Evolutionary conservation across 495 filamentous ascomycete genomes (phyloP), one percentile per base, ranked within the genome.

Genomic region (Xylaria palmicola): DNA sequence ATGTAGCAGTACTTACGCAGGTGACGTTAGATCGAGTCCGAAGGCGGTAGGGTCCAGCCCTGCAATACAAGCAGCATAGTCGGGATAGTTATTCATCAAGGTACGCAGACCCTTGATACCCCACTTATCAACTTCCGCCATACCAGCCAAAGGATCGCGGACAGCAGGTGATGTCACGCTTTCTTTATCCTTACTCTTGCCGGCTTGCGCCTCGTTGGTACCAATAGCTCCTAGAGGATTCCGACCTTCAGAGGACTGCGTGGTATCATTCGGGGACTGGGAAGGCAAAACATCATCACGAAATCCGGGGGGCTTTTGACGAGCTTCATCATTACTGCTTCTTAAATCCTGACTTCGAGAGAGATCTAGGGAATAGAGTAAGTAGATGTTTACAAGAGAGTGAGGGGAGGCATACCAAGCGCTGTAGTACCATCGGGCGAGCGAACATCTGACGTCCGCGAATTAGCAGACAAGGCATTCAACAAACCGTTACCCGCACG

Each of bases 81-180:
- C 90, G 12, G 86, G 85, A 68, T 85, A 90, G 68, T 87, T 86
- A 68, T 87, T 89, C 76, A 94, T 90, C 78, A 91, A 85, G 32
- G 85, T 83, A 26, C 92, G 80, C 36, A 95, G 77, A 0, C 92
- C 92, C 52, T 88, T 86, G 19, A 97, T 75, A 26, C 92, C 92
- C 73, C 86, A 96, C 57, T 84, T 87, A 68, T 97, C 92, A 15
- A 86, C 79, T 36, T 90, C 85, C 40, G 83, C 84, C 92, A 96
- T 92, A 55, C 90, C 84, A 26, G 85, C 80, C 24, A 92, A 75
- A 53, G 88, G 87, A 65, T 85, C 81, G 54, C 80, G 74, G 15
- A 76, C 72, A 19, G 76, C 70, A 9, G 69, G 68, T 6, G 66
- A 32, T 24, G 66, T 66, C 10, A 62, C 63, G 0, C 75, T 74